phyloP scores from a whole-genome alignment of 495 filamentous ascomycete genomes.

The Apiosordaria backusii region DNA sequence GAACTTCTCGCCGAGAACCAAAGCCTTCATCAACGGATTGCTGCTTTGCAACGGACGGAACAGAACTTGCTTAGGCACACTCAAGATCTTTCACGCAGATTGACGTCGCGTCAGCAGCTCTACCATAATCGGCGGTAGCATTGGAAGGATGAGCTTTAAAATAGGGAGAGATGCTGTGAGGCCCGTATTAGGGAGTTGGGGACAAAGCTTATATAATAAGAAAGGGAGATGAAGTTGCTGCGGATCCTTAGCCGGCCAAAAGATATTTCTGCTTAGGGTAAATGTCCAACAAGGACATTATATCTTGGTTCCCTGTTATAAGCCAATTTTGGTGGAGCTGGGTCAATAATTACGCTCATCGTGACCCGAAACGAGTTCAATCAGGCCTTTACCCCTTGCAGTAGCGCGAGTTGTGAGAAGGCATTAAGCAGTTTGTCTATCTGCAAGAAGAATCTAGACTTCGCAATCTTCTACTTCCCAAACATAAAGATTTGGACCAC shows the following conservation, averaged over 20 bases:
- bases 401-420: conserved; percentile 20
- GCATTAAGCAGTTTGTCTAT: conserved; percentile 21
- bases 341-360: conserved; percentile 14
- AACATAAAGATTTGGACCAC: not conserved
- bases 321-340: conserved; percentile 10
- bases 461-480: conserved; percentile 13
- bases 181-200: conserved; percentile 21
- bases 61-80: conserved; percentile 21
- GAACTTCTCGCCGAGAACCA: conserved; percentile 22
- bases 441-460: too few relatives aligned
- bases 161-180: conserved; percentile 12
- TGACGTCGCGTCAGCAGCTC: conserved; percentile 9
- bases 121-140: conserved; percentile 12
- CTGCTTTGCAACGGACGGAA: conserved; percentile 24
- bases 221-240: conserved; percentile 11
- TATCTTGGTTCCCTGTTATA: conserved; percentile 11
- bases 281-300: conserved; percentile 5
- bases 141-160: conserved; percentile 18
- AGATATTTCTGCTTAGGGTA: too few relatives aligned
- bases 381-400: conserved; percentile 23
- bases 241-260: too few relatives aligned
- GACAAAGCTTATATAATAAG: conserved; percentile 7
- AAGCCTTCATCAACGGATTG: conserved; percentile 24
- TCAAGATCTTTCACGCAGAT: conserved; percentile 11
- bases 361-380: conserved; percentile 11